phyloP scores from a whole-genome alignment of 148 eudicot species.

The Vaccinium myrtillus region DNA sequence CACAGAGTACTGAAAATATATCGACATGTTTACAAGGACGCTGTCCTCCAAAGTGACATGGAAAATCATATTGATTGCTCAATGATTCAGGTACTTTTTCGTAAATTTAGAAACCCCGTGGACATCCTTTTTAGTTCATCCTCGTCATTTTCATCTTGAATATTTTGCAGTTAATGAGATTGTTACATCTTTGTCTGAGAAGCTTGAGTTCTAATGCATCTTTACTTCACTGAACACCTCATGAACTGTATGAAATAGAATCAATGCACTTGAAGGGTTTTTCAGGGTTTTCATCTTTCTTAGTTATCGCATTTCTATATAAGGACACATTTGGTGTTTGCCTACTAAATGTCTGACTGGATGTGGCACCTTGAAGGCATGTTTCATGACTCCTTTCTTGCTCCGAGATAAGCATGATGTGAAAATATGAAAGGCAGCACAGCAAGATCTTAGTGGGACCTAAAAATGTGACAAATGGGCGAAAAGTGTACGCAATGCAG shows the following conservation, averaged over 20 bases:
- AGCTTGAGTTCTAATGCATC: slow-evolving; percentile 2
- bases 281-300: background rate
- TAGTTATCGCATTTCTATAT: background rate
- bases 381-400: background rate
- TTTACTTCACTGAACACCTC: slow-evolving; percentile 1
- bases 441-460: background rate
- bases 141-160: background rate
- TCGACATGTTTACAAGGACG: slow-evolving; percentile 57
- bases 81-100: slow-evolving; percentile 46
- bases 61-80: slow-evolving; percentile 42
- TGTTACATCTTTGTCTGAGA: background rate
- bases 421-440: background rate
- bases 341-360: background rate
- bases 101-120: background rate
- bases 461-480: background rate
- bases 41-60: slow-evolving; percentile 43
- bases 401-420: background rate
- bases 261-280: background rate
- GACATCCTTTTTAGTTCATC: background rate
- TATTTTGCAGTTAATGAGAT: background rate
- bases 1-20: slow-evolving; percentile 44
- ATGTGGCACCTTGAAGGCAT: background rate
- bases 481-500: background rate
- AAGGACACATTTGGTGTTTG: background rate
- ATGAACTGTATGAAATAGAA: background rate